phyloP scores from a whole-genome alignment of 2,329 filamentous ascomycete species.

The Monilinia aucupariae region DNA sequence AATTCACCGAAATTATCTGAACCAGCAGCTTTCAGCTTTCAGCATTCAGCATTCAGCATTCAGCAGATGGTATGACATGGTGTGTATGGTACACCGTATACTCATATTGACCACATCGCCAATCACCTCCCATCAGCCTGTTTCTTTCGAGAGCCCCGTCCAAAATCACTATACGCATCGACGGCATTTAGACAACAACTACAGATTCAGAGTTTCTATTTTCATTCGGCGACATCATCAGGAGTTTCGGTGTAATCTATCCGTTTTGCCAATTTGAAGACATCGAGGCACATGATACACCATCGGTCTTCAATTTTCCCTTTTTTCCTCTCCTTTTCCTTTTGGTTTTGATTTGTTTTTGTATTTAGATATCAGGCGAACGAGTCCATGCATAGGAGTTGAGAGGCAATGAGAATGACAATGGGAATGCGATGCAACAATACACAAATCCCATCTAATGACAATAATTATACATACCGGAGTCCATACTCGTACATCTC shows the following conservation, averaged over 20 bases:
- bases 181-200: background rate
- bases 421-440: background rate
- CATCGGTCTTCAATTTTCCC: background rate
- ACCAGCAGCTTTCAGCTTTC: too few relatives aligned
- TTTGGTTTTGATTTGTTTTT: background rate
- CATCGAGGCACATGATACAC: conserved; percentile 5
- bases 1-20: background rate
- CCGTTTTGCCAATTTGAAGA: background rate
- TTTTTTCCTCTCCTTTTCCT: background rate
- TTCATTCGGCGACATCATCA: background rate
- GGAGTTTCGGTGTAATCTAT: background rate
- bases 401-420: background rate
- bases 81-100: background rate
- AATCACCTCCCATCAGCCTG: background rate
- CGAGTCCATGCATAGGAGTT: conserved; percentile 35
- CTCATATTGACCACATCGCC: background rate
- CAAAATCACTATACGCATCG: background rate
- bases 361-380: conserved; percentile 38
- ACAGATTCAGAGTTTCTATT: background rate
- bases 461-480: background rate
- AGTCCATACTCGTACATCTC: too few relatives aligned
- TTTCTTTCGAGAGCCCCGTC: background rate
- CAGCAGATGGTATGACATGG: too few relatives aligned
- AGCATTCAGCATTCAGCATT: too few relatives aligned
- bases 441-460: background rate